phyloP scores from a whole-genome alignment of 2,329 filamentous ascomycete genomes.

The Parastagonospora avenae region DNA sequence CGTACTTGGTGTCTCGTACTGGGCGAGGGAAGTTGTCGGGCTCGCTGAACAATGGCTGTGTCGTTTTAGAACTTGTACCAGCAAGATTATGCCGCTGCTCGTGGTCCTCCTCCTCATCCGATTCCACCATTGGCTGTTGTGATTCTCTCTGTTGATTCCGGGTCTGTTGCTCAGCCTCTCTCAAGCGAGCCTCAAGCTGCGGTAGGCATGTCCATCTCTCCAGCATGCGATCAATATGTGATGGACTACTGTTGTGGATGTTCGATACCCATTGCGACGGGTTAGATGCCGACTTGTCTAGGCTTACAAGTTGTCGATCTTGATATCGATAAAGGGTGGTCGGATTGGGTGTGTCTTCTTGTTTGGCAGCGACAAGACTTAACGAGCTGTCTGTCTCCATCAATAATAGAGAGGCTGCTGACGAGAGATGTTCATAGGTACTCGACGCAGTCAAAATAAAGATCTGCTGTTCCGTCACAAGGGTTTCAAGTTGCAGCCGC shows the following conservation, averaged over 20 bases:
- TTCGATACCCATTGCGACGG: constrained; percentile 30
- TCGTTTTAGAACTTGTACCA: constrained; percentile 11
- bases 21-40: constrained; percentile 25
- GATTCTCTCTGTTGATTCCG: constrained; percentile 30
- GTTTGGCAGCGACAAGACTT: constrained; percentile 21
- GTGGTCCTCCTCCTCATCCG: constrained; percentile 40
- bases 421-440: constrained; percentile 20
- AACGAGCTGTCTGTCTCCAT: constrained; percentile 39
- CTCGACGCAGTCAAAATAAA: constrained; percentile 34
- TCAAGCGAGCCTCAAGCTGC: constrained; percentile 35
- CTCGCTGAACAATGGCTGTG: constrained; percentile 40
- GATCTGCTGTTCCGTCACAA: constrained; percentile 49
- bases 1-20: constrained; percentile 19
- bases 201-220: constrained; percentile 41
- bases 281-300: constrained; percentile 24
- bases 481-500: constrained; percentile 41
- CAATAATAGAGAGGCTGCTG: constrained; percentile 21
- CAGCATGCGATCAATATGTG: constrained; percentile 34
- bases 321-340: constrained; percentile 36
- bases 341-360: constrained; percentile 19
- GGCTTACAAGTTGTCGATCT: constrained; percentile 28
- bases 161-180: constrained; percentile 27
- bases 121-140: constrained; percentile 42
- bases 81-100: constrained; percentile 12
- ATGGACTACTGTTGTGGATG: constrained; percentile 28